Evolutionary conservation across 2,329 filamentous ascomycete species (phyloP).

Genomic region (Elsinoe batatas): DNA sequence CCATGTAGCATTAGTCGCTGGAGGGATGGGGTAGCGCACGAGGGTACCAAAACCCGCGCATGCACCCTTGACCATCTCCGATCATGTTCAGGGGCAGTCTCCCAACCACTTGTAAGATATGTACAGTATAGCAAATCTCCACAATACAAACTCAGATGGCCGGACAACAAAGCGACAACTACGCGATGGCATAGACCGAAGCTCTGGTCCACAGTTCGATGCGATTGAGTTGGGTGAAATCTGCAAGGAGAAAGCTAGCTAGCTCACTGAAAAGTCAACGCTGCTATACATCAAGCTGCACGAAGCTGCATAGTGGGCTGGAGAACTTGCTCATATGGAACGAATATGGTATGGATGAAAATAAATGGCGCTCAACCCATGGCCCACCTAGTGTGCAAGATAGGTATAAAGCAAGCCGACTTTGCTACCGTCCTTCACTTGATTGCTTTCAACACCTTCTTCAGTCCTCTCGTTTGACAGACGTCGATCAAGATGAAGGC

Average conservation of each 20-base stretch:
- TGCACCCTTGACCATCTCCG: not conserved
- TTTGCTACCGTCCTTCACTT: not conserved
- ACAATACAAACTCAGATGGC: not conserved
- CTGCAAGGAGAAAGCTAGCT: no score
- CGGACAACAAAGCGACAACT: not conserved
- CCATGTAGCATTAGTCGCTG: no score
- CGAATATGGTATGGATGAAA: not conserved
- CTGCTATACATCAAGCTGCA: no score
- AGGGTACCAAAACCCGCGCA: no score
- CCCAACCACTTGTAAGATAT: not conserved
- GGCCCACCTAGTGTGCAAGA: not conserved
- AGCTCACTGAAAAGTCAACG: no score
- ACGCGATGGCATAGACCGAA: not conserved
- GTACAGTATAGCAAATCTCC: not conserved
- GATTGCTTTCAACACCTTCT: not conserved
- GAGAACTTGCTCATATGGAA: not conserved
- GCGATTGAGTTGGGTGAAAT: not conserved
- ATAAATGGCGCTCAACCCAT: not conserved
- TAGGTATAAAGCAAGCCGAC: not conserved
- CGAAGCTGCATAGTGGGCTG: not conserved
- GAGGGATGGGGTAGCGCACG: no score
- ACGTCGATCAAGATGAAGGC: not conserved
- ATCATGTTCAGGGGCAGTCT: not conserved
- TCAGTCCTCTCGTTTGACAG: not conserved
- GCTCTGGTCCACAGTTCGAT: not conserved